Conservation (phyloP, 495 filamentous ascomycete species). For the Penicillium psychrofluorescens region DNA sequence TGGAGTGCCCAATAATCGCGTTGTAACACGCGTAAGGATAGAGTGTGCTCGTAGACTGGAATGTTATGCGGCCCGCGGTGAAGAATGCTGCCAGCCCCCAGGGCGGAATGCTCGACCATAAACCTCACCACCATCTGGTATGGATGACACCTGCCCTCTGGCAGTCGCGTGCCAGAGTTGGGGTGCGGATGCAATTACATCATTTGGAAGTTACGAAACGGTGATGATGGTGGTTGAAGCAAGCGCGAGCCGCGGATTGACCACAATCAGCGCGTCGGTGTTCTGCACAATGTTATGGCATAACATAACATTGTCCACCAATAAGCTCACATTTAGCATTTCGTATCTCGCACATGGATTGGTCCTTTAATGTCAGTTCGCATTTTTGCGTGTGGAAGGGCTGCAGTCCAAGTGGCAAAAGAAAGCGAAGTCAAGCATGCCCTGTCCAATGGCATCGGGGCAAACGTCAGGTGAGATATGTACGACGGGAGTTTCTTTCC, state of each 20-base stretch:
- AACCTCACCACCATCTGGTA: conserved; percentile 18
- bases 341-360: no score
- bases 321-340: no score
- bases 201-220: conserved; percentile 1
- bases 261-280: no score
- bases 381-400: conserved; percentile 13
- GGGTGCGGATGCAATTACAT: not conserved
- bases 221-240: not conserved
- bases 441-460: not conserved
- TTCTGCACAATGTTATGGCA: no score
- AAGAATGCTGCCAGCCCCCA: conserved; percentile 25
- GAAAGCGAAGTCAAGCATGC: not conserved
- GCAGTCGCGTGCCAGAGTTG: not conserved
- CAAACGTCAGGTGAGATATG: conserved; percentile 5
- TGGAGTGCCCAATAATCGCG: not conserved
- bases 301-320: no score
- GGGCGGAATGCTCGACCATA: conserved; percentile 17
- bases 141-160: conserved; percentile 5
- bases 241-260: not conserved
- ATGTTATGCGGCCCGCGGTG: conserved; percentile 22
- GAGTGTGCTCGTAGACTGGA: conserved; percentile 16
- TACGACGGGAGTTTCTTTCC: conserved; percentile 1
- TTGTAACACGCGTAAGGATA: conserved; percentile 24
- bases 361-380: not conserved
- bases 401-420: not conserved